Base-by-base conservation (phyloP, 2,329 filamentous ascomycete genomes). In the Chalaropsis ovoidea region DNA sequence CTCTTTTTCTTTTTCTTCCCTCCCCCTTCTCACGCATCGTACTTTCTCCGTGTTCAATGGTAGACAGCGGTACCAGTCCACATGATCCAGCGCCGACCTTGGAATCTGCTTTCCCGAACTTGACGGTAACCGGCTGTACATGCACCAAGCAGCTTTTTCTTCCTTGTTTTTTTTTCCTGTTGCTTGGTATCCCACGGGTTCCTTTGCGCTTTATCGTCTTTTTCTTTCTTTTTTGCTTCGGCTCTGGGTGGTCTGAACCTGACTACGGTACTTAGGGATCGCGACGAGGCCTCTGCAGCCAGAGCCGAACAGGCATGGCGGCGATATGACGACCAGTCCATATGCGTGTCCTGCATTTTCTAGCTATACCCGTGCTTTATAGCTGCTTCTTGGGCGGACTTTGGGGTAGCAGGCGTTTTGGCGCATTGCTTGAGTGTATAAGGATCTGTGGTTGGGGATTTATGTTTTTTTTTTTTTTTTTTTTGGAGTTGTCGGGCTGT, bases 21-120 rank as follows among this genome's bases (percentile, higher is more conserved):
- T 49, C 24, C 11, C 10, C 10, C 31, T 13, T 35, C 31, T 35
- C 52, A 56, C 15, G 52, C 19, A 56, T 43, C 42, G 42, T 43
- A 31, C 27, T 15, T 31, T 35, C 15, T 35, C 17, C 24, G 24
- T 19, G 0, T 31, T 19, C 11, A 10, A n/a, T 19, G n/a, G 56
- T 27, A 60, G 31, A 60, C 31, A 27, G 56, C 56, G 56, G 56
- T 39, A 39, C 31, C 56, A 60, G 56, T 60, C 56, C 56, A 41
- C 49, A 41, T 64, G 10, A 6, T 31, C 54, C 19, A 31, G 39
- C 47, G 35, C 22, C 54, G 47, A 27, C 27, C 10, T 39, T 60
- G 56, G 13, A 7, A 41, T 60, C 19, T 60, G n/a, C 39, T 27
- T 61, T 61, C 8, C 31, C 31, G 6, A 31, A 31, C 31, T 6